These are phyloP conservation scores for Infundibulicybe gibba DNA, from an alignment of 768 basidiomycete species.

Conservation along the genomic window DNA sequence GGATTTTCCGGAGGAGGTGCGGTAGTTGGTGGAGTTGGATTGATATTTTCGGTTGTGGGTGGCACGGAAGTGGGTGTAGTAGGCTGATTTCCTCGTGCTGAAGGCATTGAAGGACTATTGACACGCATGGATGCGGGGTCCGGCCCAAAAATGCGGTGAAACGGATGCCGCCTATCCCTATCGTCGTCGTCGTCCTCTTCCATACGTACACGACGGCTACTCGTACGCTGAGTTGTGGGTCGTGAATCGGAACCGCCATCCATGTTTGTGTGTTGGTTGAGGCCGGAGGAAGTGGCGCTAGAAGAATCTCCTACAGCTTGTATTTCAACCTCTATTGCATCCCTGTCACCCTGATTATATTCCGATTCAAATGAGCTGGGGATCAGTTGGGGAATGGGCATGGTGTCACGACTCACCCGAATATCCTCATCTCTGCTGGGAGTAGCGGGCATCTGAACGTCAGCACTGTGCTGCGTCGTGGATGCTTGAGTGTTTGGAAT, in stretches of 20 bases:
- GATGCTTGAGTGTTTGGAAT: neutral
- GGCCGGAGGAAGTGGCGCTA: slow-evolving; percentile 20
- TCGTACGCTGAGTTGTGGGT: slow-evolving; percentile 5
- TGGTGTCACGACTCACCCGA: slow-evolving; percentile 16
- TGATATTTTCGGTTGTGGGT: slow-evolving; percentile 9
- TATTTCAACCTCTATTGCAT: slow-evolving; percentile 25
- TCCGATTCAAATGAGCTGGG: slow-evolving; percentile 32
- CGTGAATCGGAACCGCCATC: slow-evolving; percentile 19
- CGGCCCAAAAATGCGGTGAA: slow-evolving; percentile 37
- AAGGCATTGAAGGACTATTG: too few relatives aligned
- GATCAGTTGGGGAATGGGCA: slow-evolving; percentile 38
- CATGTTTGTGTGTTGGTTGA: slow-evolving; percentile 8
- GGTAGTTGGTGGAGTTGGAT: slow-evolving; percentile 15
- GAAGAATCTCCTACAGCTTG: slow-evolving; percentile 27
- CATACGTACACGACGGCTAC: slow-evolving; percentile 49
- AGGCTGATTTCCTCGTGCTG: too few relatives aligned
- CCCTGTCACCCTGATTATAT: slow-evolving; percentile 10
- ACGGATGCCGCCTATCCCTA: slow-evolving; percentile 61
- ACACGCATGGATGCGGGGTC: too few relatives aligned
- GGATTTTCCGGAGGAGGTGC: slow-evolving; percentile 3
- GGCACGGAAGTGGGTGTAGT: slow-evolving; percentile 18
- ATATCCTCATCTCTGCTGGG: too few relatives aligned
- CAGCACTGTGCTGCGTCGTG: too few relatives aligned
- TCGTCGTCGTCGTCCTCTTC: slow-evolving; percentile 62
- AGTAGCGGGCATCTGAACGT: too few relatives aligned